Percentiles rank a stretch among this genome's conserved stretches.
phyloP scores from a whole-genome alignment of 1,139 yeast species.

The Sugiyamaella neomexicana region DNA sequence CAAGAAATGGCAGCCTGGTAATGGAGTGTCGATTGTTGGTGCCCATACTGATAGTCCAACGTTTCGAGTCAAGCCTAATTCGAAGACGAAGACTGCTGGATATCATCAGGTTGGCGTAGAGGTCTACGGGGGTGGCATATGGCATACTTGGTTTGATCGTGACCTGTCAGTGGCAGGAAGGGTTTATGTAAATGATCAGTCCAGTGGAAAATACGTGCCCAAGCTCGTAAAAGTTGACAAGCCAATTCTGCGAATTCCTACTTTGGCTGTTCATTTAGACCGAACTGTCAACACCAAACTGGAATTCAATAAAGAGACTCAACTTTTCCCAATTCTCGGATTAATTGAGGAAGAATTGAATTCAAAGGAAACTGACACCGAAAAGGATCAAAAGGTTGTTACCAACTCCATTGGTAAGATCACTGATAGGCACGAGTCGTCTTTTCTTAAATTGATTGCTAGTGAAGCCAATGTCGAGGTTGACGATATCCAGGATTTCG shows the following conservation, averaged over 20 bases:
- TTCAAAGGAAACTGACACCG: constrained; percentile 29
- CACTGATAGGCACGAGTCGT: constrained; percentile 72
- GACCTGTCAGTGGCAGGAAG: constrained; percentile 92
- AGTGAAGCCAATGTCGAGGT: constrained; percentile 54
- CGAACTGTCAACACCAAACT: constrained; percentile 75
- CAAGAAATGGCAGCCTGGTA: constrained; percentile 69
- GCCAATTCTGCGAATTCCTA: constrained; percentile 88
- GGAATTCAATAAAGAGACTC: constrained; percentile 87
- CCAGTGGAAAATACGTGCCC: constrained; percentile 53
- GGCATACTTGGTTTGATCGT: constrained; percentile 82
- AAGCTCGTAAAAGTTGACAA: constrained; percentile 74
- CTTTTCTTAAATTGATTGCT: constrained; percentile 68
- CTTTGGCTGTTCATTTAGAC: constrained; percentile 89
- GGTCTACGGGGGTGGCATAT: constrained; percentile 92
- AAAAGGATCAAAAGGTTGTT: constrained; percentile 42
- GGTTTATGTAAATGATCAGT: constrained; percentile 61
- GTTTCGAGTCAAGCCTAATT: constrained; percentile 83
- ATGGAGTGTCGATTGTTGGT: constrained; percentile 85
- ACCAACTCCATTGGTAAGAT: constrained; percentile 64
- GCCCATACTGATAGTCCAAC: constrained; percentile 98
- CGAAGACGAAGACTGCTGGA: constrained; percentile 64
- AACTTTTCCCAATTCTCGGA: constrained; percentile 85
- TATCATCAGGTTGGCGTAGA: constrained; percentile 92
- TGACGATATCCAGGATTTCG: constrained; percentile 79
- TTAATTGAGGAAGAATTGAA: constrained; percentile 47